Conservation (phyloP, 805 yeast species). For the Candida wancherniae region DNA sequence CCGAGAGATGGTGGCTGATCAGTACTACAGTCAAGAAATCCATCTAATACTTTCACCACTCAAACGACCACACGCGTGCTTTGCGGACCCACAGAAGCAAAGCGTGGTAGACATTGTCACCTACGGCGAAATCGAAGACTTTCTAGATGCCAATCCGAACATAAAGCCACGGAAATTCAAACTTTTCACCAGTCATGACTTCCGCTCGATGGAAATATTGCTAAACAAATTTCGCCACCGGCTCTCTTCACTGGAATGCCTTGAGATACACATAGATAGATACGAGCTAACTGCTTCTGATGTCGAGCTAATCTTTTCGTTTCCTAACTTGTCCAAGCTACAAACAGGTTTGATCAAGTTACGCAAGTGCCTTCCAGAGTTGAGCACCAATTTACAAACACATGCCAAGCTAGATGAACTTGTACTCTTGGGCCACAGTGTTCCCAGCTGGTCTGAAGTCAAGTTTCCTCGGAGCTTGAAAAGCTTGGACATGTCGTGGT, state of each 20-base stretch:
- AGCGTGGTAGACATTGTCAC: conserved; percentile 18
- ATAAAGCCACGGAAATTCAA: conserved; percentile 25
- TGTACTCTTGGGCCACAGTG: conserved; percentile 30
- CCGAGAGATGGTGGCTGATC: conserved; percentile 21
- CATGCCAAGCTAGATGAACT: conserved; percentile 19
- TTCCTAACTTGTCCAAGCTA: conserved; percentile 25
- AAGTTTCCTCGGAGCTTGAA: conserved; percentile 23
- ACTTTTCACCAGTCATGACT: conserved; percentile 29
- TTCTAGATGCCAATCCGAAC: conserved; percentile 25
- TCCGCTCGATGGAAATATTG: conserved; percentile 22
- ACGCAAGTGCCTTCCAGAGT: conserved; percentile 2
- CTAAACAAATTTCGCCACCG: conserved; percentile 18
- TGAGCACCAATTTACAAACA: conserved; percentile 7
- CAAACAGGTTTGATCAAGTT: conserved; percentile 26
- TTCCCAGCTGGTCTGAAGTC: conserved; percentile 25
- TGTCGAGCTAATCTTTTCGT: conserved; percentile 20
- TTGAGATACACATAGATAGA: conserved; percentile 29
- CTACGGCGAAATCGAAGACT: conserved; percentile 30
- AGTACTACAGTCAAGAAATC: conserved; percentile 27
- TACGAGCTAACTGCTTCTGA: conserved; percentile 18
- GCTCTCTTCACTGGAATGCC: conserved; percentile 10
- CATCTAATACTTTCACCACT: conserved; percentile 33
- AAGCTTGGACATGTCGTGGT: conserved; percentile 37
- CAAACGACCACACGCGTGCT: conserved; percentile 18
- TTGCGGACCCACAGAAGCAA: conserved; percentile 6